Evolutionary conservation across 305 asterid genomes (phyloP), one percentile per base, ranked within the genome.

Genomic region (Rubia peregrina): DNA sequence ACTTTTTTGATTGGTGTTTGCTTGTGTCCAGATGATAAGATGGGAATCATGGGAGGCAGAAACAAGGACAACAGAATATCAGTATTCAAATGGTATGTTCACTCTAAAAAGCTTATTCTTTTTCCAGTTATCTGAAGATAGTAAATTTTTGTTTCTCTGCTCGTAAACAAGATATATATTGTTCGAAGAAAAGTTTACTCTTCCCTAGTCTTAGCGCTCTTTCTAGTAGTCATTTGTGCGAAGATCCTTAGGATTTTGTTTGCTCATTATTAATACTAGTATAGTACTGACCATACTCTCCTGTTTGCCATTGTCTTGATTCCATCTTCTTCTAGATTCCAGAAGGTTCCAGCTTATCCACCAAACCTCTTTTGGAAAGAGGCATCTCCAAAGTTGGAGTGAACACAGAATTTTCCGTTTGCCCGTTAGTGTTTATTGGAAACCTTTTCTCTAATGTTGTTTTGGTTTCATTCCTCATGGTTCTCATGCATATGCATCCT

Each of bases 31-130:
- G 95, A 86, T 86, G 93, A 83, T 80, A 73, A 86, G 78, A 78
- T 90, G 96, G 95, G 73, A 85, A 71, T 59, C 78, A 56, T 90
- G 96, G 96, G 96, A 90, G 82, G 93, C 89, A n/a, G 93, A 90
- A 77, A 90, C 96, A 17, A 83, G 81, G 75, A 82, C 95, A 9
- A 71, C 85, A 70, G 95, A 90, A n/a, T 90, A 88, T 80, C 87
- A 86, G 71, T 83, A 81, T 82, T 83, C 93, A 77, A 78, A 84
- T 55, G 96, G 96, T 90, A 77, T 53, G 71, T 53, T 33, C 30
- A 56, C n/a, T 21, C 55, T 21, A 16, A 59, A 41, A 42, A 42
- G 40, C 24, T 41, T 24, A 13, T 19, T 22, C 26, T 40, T 13
- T 41, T 53, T 4, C 40, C 67, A 19, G 40, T 55, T 69, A 33